These are phyloP conservation scores for Urochloa ruziziensis DNA, from an alignment of 176 grass and related monocot species.

Conservation along the genomic window DNA sequence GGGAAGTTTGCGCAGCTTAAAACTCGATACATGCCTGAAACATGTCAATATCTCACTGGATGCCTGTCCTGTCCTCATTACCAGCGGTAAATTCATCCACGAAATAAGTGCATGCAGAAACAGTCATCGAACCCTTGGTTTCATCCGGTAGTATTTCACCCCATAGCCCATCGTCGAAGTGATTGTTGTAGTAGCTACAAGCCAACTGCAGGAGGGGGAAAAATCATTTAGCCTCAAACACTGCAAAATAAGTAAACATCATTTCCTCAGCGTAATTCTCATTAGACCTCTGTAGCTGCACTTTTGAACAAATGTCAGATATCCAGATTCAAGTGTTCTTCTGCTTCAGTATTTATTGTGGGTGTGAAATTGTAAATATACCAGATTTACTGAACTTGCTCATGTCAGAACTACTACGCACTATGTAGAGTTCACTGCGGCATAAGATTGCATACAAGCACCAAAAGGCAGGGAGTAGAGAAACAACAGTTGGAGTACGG, in stretches of 20 bases:
- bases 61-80: background rate
- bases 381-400: background rate
- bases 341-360: background rate
- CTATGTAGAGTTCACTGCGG: background rate
- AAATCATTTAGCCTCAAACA: conserved; percentile 15
- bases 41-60: background rate
- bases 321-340: conserved; percentile 8
- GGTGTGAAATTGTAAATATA: background rate
- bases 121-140: conserved; percentile 26
- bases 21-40: background rate
- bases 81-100: background rate
- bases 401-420: background rate
- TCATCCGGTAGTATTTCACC: conserved; percentile 52
- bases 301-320: background rate
- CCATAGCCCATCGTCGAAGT: conserved; percentile 72
- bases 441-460: background rate
- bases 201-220: conserved; percentile 73
- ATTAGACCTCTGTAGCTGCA: background rate
- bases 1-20: background rate
- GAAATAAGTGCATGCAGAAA: conserved; percentile 1
- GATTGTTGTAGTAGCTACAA: conserved; percentile 78
- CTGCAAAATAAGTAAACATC: conserved; percentile 3
- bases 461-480: background rate
- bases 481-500: conserved; percentile 4
- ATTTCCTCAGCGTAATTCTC: background rate